Evolutionary conservation across 164 flowering plant species (phyloP).

Genomic region (Chimonanthus salicifolius): DNA sequence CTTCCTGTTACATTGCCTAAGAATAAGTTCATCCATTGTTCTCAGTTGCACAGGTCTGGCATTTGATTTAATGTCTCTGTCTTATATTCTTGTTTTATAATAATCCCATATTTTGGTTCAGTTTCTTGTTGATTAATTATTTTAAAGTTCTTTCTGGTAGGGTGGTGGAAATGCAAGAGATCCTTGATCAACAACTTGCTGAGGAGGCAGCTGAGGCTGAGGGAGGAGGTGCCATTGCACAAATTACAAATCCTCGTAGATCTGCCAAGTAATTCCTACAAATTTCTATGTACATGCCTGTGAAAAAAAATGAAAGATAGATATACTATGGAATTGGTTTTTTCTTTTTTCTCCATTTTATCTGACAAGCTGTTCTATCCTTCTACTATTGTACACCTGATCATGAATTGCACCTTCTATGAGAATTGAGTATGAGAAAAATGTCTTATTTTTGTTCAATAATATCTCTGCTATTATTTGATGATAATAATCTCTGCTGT

Average conservation of each 20-base stretch:
- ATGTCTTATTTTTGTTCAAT: no score
- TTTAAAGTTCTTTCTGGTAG: slow-evolving; percentile 29
- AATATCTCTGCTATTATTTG: no score
- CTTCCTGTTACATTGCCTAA: not conserved
- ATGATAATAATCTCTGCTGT: no score
- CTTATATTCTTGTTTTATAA: not conserved
- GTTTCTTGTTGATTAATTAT: not conserved
- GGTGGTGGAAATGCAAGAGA: slow-evolving; percentile 99
- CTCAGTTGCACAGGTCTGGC: not conserved
- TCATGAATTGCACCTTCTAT: no score
- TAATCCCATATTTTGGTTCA: not conserved
- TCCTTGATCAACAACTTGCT: slow-evolving; percentile 87
- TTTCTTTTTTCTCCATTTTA: not conserved
- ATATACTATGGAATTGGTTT: not conserved
- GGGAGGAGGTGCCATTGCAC: slow-evolving; percentile 82
- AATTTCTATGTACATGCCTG: not conserved
- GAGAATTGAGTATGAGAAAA: no score
- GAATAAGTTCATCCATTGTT: not conserved
- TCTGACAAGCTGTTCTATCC: not conserved
- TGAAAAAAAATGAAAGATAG: not conserved
- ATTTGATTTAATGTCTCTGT: not conserved
- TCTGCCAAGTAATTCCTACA: slow-evolving; percentile 51
- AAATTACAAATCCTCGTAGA: slow-evolving; percentile 77
- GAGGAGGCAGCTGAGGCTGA: slow-evolving; percentile 99
- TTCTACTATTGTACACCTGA: no score